Base-by-base conservation (phyloP, 345 rosid genomes). In the Fremontodendron californicum region DNA sequence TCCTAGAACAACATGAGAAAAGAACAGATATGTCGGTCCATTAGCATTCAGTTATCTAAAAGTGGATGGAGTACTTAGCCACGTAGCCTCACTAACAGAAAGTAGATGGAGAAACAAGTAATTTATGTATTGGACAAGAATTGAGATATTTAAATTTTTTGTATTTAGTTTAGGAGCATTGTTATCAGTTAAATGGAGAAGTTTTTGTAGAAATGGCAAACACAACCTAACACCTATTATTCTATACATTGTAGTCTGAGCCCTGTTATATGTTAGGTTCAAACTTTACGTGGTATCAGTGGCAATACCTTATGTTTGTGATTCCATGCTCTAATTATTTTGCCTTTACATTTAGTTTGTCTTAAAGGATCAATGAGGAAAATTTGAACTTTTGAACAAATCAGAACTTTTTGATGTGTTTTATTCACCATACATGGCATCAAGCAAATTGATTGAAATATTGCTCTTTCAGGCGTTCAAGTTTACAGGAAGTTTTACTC, bases 401-500 rank as follows among this genome's bases (percentile, higher is more conserved):
- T 9, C 60, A 54, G 60, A n/a, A 54, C n/a, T 0, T 48, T 48
- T 12, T 49, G 15, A 49, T 15, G 54, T 49, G 7, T 33, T 33
- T 33, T 33, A 33, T 33, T 58, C 35, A 27, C 25, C 35, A 25
- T 27, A 58, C 35, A 25, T 0, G 3, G 66, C 70, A 23, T 19
- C 27, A n/a, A 8, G 5, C 23, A 19, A n/a, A 39, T 65, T 37
- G 27, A 65, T 33, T 33, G 45, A 49, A 9, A 71, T 71, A 51
- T 71, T 58, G 63, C 57, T 23, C 42, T 75, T 71, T 55, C 82
- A 88, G 97, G 97, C 64, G 87, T 89, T 49, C 76, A 48, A 82
- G 76, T 93, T 76, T 91, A 89, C 43, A 72, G 95, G 81, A 89
- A 87, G 77, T 91, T 89, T 76, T 94, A 94, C 66, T 29, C 90